phyloP scores from a whole-genome alignment of 176 grass and related monocot species.

The Paspalum notatum region DNA sequence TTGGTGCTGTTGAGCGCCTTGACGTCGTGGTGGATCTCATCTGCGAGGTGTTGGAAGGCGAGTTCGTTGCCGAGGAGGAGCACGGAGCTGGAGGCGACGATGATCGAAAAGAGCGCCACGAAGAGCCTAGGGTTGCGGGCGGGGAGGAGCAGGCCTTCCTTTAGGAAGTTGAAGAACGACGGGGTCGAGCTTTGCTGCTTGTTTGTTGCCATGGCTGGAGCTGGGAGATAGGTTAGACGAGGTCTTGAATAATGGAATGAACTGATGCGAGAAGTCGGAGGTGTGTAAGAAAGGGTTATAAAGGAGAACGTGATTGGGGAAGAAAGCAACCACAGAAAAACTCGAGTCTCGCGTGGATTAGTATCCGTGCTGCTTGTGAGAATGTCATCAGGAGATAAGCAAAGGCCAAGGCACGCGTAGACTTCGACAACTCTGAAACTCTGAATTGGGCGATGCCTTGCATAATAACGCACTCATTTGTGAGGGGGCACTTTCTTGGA shows the following conservation, averaged over 20 bases:
- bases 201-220: constrained; percentile 10
- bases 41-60: not conserved
- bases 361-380: too few relatives aligned
- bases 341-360: too few relatives aligned
- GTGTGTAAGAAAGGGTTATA: not conserved
- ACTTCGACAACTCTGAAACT: too few relatives aligned
- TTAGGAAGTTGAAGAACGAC: constrained; percentile 25
- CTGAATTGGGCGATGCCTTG: too few relatives aligned
- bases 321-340: too few relatives aligned
- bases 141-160: constrained; percentile 31
- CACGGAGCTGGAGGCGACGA: not conserved
- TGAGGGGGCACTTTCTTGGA: too few relatives aligned
- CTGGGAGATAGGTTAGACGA: too few relatives aligned
- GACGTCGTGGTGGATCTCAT: not conserved
- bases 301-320: too few relatives aligned
- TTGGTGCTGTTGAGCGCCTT: constrained; percentile 19
- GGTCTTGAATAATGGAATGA: not conserved
- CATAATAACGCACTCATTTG: too few relatives aligned
- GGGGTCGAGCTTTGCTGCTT: not conserved
- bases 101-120: not conserved
- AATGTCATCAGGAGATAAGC: too few relatives aligned
- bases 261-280: not conserved
- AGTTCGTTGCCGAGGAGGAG: not conserved
- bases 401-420: too few relatives aligned
- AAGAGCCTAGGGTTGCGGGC: constrained; percentile 24